phyloP scores from a whole-genome alignment of 768 basidiomycete species.

The Mycena leptocephala region DNA sequence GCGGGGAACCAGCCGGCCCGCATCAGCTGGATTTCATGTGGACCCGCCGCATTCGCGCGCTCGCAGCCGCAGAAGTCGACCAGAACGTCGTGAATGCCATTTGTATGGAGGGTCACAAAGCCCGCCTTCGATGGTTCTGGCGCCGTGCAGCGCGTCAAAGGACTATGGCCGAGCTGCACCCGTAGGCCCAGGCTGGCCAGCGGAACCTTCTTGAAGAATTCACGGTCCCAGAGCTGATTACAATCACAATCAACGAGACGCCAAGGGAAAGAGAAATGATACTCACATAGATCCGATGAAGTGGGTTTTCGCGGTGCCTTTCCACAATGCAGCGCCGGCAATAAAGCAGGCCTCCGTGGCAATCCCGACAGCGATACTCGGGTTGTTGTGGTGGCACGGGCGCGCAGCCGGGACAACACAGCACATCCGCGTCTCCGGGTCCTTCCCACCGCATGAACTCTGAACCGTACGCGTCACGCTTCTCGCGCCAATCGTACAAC shows the following conservation, averaged over 20 bases:
- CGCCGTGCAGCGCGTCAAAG: background rate
- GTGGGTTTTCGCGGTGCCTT: background rate
- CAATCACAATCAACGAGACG: no score
- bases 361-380: background rate
- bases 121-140: background rate
- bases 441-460: no score
- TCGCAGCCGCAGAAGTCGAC: no score
- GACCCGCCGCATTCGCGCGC: background rate
- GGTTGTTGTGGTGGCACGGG: no score
- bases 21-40: background rate
- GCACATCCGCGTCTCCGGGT: no score
- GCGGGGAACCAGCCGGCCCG: slow-evolving; percentile 15
- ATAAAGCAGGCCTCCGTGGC: background rate
- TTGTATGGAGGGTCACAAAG: no score
- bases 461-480: no score
- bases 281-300: background rate
- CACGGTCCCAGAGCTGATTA: background rate
- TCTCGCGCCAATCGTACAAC: no score
- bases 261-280: background rate
- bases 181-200: background rate
- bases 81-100: no score
- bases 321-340: background rate
- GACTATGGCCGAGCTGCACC: background rate
- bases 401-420: no score
- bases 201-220: background rate